Percentiles rank a stretch among this genome's conserved stretches.
phyloP scores from a whole-genome alignment of 2,329 filamentous ascomycete species.

The Diaporthe vexans region DNA sequence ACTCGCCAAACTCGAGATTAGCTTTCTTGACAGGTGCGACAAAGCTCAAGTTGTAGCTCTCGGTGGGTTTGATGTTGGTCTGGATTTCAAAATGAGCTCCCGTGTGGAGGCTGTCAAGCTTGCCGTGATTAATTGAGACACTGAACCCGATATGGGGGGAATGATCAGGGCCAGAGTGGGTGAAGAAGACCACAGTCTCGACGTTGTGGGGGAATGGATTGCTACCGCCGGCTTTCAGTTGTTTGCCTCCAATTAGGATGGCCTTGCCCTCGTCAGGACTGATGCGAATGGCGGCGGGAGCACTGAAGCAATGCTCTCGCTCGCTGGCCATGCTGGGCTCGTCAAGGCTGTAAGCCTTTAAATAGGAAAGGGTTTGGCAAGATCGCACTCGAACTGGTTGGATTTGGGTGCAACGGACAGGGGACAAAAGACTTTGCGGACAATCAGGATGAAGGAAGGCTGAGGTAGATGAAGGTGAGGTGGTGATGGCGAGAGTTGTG shows the following conservation, averaged over 20 bases:
- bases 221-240: background rate
- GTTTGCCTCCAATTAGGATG: background rate
- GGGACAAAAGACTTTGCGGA: no score
- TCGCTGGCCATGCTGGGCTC: background rate
- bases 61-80: background rate
- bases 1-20: background rate
- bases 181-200: background rate
- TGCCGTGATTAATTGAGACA: background rate
- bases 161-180: background rate
- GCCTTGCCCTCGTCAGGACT: background rate
- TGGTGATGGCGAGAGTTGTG: no score
- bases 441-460: no score
- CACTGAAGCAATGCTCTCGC: background rate
- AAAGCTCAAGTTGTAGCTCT: background rate
- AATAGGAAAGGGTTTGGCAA: no score
- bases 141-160: background rate
- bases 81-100: background rate
- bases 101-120: background rate
- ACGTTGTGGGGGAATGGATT: background rate
- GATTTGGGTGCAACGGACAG: no score
- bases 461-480: no score
- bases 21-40: background rate
- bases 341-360: no score
- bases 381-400: no score
- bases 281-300: background rate